Conservation (phyloP, 2,329 filamentous ascomycete genomes). For the Phialemoniopsis sp. region DNA sequence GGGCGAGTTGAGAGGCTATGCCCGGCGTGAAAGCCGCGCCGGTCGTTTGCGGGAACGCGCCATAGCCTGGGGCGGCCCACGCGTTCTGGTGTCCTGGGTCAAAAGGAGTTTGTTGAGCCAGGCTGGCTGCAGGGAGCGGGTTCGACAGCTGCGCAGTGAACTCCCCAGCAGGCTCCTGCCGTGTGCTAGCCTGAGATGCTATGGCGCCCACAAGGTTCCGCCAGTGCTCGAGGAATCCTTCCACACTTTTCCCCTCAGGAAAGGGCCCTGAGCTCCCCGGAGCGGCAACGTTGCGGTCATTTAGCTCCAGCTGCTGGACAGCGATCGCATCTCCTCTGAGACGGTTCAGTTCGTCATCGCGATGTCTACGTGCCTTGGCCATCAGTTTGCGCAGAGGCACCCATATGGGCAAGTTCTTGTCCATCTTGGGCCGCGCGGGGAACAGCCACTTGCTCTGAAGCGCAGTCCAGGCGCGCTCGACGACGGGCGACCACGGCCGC, state of each 20-base stretch:
- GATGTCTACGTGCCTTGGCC: conserved; percentile 29
- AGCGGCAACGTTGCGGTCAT: conserved; percentile 17
- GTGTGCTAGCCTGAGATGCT: not conserved
- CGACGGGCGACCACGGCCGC: conserved; percentile 35
- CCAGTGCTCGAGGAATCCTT: conserved; percentile 24
- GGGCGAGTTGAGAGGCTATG: not conserved
- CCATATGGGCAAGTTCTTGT: conserved; percentile 29
- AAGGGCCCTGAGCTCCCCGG: conserved; percentile 24
- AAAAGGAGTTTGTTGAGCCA: not conserved
- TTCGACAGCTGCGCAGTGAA: not conserved
- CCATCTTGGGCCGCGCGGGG: conserved; percentile 19
- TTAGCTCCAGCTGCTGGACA: conserved; percentile 18
- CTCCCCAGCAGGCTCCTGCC: not conserved
- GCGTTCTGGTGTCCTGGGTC: not conserved
- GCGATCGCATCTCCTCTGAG: conserved; percentile 20
- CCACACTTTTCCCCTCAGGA: conserved; percentile 12
- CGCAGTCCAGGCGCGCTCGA: conserved; percentile 43
- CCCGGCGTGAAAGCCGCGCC: too few relatives aligned
- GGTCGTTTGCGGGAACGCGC: too few relatives aligned
- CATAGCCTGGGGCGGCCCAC: too few relatives aligned
- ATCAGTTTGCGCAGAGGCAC: conserved; percentile 33
- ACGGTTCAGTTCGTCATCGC: conserved; percentile 26
- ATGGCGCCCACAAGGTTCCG: conserved; percentile 16
- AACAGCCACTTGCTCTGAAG: conserved; percentile 41
- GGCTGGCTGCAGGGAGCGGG: not conserved